phyloP scores from a whole-genome alignment of 768 basidiomycete genomes.

The Mycena galopus region DNA sequence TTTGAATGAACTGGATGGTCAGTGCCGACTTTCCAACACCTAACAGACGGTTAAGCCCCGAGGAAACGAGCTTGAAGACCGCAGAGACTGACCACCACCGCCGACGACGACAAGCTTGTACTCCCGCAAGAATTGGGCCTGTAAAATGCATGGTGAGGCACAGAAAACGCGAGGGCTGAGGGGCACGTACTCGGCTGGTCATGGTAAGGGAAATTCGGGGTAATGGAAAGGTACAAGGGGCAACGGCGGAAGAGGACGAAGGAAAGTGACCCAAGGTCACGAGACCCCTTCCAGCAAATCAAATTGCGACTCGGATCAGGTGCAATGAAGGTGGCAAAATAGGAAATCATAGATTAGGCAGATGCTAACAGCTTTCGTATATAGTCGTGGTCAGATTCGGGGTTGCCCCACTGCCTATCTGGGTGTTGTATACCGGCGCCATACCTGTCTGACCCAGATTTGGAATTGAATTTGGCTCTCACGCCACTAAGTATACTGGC shows the following conservation, averaged over 20 bases:
- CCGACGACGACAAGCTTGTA: slow-evolving; percentile 77
- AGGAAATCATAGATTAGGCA: slow-evolving; percentile 11
- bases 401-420: neutral
- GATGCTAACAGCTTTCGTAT: slow-evolving; percentile 18
- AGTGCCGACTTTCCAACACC: slow-evolving; percentile 84
- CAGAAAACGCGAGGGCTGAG: neutral
- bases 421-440: neutral
- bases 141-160: neutral
- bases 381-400: neutral
- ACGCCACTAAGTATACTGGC: too few relatives aligned
- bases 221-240: slow-evolving; percentile 29
- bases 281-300: slow-evolving; percentile 2
- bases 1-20: slow-evolving; percentile 99
- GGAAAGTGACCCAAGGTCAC: slow-evolving; percentile 13
- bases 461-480: neutral
- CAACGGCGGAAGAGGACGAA: slow-evolving; percentile 4
- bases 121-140: slow-evolving; percentile 34
- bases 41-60: neutral
- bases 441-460: neutral
- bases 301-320: too few relatives aligned
- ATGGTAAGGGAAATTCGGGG: slow-evolving; percentile 7
- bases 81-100: slow-evolving; percentile 69
- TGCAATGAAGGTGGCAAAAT: too few relatives aligned
- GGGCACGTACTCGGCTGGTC: slow-evolving; percentile 25
- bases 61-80: too few relatives aligned